Evolutionary conservation across 352 stramenopile species (phyloP), one percentile per base, ranked within the genome.

Genomic region (Pythium aquatile): DNA sequence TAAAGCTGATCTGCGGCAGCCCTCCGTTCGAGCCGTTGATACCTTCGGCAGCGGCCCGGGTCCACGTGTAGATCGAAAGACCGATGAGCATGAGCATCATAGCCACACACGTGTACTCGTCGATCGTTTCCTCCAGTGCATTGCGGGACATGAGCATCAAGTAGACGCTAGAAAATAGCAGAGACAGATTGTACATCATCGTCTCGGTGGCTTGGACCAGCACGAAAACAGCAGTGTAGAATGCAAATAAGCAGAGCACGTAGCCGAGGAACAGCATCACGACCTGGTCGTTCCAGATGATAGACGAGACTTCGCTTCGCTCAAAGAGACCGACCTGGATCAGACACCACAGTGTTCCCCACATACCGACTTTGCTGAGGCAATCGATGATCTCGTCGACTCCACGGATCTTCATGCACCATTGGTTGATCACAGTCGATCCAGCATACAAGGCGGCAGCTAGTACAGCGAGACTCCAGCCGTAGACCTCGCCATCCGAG

Each of bases 91-190:
- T 75, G 13, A 77, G 52, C 26, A 65, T 17, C 47, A 76, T 56
- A 2, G 71, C 71, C 5, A 56, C 55, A 9, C 54, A 63, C 24
- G 66, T 72, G 24, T 65, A 65, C 3, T 40, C 29, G 17, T 59
- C 63, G 11, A 68, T 28, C 3, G 44, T 48, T 51, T 81, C 68
- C 14, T 59, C 59, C 17, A 84, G 73, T 14, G 68, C 55, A n/a
- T 74, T 60, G 58, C 53, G 65, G 9, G 66, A 64, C 20, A 71
- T 63, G 13, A 76, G 29, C 51, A 74, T 63, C 35, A 79, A 63
- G 63, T 81, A 85, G 35, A 81, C 30, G 48, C 77, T 74, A 17
- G 75, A 76, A 3, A 56, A 55, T 9, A 83, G 47, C 35, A 85
- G 58, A 24, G 70, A 75, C 7, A 79, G 30, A 20, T 75, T 80